Evolutionary conservation across 1,284 basidiomycete species (phyloP), one percentile per base, ranked within the genome.

Genomic region (Tylopilus sp.): DNA sequence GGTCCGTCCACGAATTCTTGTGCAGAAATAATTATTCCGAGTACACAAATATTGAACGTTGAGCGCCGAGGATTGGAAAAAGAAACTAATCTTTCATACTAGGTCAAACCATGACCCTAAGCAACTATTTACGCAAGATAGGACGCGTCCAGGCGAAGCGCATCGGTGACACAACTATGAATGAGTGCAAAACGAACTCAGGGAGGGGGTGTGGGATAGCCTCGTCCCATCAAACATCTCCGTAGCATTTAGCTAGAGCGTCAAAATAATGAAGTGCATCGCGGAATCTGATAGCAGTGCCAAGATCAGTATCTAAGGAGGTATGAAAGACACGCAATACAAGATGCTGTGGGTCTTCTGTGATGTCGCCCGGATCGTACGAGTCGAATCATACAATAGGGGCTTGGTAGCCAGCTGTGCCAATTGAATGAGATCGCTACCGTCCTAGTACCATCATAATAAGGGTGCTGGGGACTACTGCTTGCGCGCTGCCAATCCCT

Each of bases 291-390:
- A 63, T 55, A 47, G 59, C 59, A 19, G 55, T 69, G 60, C 61
- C 57, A 38, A 71, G 56, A 74, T 66, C 58, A 51, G 53, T 54
- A 38, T 29, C 53, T 36, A 19, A 22, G 12, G 47, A 38, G 26
- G 18, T 57, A 64, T 62, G 54, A 61, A 60, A 54, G 8, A 15
- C 47, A 53, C 55, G 52, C 53, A 38, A 18, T 24, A 54, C 39
- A n/a, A 10, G 55, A 63, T 69, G 72, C 70, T 69, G 68, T 71
- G n/a, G 65, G 52, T 53, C 38, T 72, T 65, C 64, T 55, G 51
- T 54, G 61, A 36, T 24, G 6, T 51, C 52, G 12, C 15, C 13
- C 41, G 18, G 52, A 32, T 73, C 69, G 60, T 73, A 69, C 69
- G 70, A 74, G 63, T 52, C 38, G 29, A 61, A 51, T 41, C 8